Base-by-base conservation (phyloP, 2,329 filamentous ascomycete genomes). In the Ophiostoma novo-ulmi region DNA sequence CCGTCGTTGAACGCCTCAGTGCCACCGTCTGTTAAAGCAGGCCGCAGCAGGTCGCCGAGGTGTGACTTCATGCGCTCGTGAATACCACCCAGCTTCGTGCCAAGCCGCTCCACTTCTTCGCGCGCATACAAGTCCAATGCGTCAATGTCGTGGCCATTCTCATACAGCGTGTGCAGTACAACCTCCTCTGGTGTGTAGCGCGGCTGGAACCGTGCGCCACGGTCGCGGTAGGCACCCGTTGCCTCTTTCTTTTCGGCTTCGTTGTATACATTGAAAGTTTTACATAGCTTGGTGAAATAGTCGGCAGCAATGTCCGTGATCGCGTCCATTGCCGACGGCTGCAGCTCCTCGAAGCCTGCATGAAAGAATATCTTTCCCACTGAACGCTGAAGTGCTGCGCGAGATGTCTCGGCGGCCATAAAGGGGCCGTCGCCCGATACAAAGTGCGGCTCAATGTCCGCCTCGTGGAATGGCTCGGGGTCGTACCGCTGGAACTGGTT, bases 401-500 rank as follows among this genome's bases (percentile, higher is more conserved):
- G 89, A 78, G 92, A 96, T 41, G 93, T 87, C 79, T 91, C 90
- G 11, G 91, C 87, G 17, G 92, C 90, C 85, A 98, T 94, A 52
- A 97, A 87, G 10, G 95, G 91, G 0, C 94, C 93, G 72, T 94
- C 89, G 75, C 97, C 94, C 52, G 92, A 92, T 70, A 95, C 89
- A 70, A 97, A 94, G 77, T 95, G 91, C n/a, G 93, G 88, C 68
- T 93, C 90, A 69, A 95, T 89, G 77, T 98, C 95, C 61, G 87
- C 85, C 80, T 99, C 95, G 22, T 90, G 81, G 73, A 99, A 97
- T 0, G 93, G 92, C 77, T 94, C 90, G 0, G 91, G 91, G 73
- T 97, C 92, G 77, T 97, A 97, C 80, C 97, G 97, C 74, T 94
- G 93, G 76, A 99, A 99, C 79, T 99, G 95, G 77, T 99, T 99